A percentile compares a stretch with the other conserved stretches of the same genome.
These are phyloP conservation scores for Dipodascus geniculatus DNA, from an alignment of 805 yeast genomes.

Conservation along the genomic window DNA sequence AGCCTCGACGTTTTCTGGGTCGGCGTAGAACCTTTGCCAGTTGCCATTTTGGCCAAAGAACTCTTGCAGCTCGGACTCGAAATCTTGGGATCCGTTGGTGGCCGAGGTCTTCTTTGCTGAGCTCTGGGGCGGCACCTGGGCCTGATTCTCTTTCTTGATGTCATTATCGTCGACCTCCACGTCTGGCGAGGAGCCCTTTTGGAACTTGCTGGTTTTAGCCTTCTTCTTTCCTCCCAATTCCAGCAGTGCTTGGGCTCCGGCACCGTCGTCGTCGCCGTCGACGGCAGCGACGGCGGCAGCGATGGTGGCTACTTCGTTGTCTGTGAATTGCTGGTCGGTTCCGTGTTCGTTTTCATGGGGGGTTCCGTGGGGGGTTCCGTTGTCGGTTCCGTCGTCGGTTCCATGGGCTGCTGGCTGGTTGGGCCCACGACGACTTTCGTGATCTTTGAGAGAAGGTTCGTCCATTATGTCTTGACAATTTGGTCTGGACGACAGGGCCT, in stretches of 20 bases:
- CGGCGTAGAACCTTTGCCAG: slow-evolving; percentile 1
- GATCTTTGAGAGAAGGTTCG: too few species aligned
- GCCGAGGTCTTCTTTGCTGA: too few species aligned
- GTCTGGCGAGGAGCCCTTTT: too few species aligned
- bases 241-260: background rate
- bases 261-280: background rate
- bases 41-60: background rate
- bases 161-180: background rate
- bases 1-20: background rate
- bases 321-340: background rate
- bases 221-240: background rate
- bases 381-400: background rate
- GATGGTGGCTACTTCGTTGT: background rate
- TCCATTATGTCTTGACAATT: too few species aligned
- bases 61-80: background rate
- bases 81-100: background rate
- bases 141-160: background rate
- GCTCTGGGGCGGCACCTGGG: too few species aligned
- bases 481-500: too few species aligned
- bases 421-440: too few species aligned
- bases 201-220: background rate
- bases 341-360: too few species aligned
- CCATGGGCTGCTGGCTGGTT: too few species aligned
- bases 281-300: background rate
- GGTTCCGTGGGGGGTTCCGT: too few species aligned